These are phyloP conservation scores for Globisporangium ultimum DNA, from an alignment of 352 stramenopile species.

Conservation along the genomic window DNA sequence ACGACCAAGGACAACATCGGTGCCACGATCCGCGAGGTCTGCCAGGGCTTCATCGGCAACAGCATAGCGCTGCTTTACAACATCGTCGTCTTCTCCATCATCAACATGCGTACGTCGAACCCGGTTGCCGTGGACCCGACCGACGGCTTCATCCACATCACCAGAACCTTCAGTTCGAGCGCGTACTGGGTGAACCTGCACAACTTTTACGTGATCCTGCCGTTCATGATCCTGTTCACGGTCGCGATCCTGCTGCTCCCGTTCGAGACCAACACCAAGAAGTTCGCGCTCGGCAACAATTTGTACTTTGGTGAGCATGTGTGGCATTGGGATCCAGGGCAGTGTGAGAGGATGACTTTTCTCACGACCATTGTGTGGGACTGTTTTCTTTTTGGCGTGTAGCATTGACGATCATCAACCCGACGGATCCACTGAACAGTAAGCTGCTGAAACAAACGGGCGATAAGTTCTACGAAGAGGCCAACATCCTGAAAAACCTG, in stretches of 20 bases:
- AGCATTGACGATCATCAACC: slow-evolving; percentile 68
- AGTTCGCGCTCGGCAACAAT: slow-evolving; percentile 66
- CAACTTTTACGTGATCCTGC: slow-evolving; percentile 46
- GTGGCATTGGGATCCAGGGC: not conserved
- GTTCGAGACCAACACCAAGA: slow-evolving; percentile 59
- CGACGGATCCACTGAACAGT: slow-evolving; percentile 31
- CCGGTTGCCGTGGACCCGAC: slow-evolving; percentile 12
- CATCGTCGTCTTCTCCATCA: slow-evolving; percentile 46
- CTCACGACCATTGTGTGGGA: not conserved
- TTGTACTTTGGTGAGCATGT: slow-evolving; percentile 43
- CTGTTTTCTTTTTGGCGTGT: not conserved
- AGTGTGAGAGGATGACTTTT: not conserved
- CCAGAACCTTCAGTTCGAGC: slow-evolving; percentile 39
- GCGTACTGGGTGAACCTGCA: slow-evolving; percentile 50
- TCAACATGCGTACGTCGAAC: slow-evolving; percentile 32
- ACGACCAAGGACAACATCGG: slow-evolving; percentile 34
- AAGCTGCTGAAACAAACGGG: slow-evolving; percentile 32
- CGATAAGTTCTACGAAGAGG: slow-evolving; percentile 29
- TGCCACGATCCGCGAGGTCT: slow-evolving; percentile 36
- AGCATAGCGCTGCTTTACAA: slow-evolving; percentile 63
- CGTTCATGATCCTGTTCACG: slow-evolving; percentile 61
- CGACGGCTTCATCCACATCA: slow-evolving; percentile 43
- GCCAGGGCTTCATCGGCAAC: slow-evolving; percentile 35
- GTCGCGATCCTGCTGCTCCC: slow-evolving; percentile 48
- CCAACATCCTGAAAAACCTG: slow-evolving; percentile 52